Base-by-base conservation (phyloP, 495 filamentous ascomycete species). In the Pyrenopolyporus hunteri region DNA sequence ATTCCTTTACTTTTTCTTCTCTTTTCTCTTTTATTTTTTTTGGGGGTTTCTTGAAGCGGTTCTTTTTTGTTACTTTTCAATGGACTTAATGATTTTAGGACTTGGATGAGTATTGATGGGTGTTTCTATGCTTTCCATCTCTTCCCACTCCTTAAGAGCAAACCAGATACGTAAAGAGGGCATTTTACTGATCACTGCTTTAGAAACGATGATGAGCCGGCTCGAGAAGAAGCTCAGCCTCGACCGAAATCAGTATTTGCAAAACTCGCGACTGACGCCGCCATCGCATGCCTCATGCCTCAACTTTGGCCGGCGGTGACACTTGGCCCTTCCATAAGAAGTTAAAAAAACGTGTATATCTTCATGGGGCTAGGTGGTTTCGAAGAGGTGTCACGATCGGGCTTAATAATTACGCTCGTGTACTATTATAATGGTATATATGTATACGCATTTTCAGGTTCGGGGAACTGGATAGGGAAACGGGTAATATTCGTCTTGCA, bases 161-260 rank as follows among this genome's bases (percentile, higher is more conserved):
- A n/a, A 33, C 10, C 3, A 2, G 11, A n/a, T 5, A 33, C 31
- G 10, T 11, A 33, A 35, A 10, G 11, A 13, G 14, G 11, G 4
- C 6, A 13, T 14, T 25, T 25, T 22, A 13, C 25, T 40, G 2
- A 47, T 37, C 7, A 33, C 4, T 11, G 2, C 9, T 19, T 8
- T 33, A 71, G 69, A 71, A 36, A 69, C 53, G 13, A 71, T 71
- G 69, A 69, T 71, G 69, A 49, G 62, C 45, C 63, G 45, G 23
- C 59, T 71, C 35, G 63, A 71, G 47, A 55, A 67, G 33, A 66
- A 53, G n/a, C 42, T 65, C 11, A 49, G 60, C n/a, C 29, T 69
- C 10, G 56, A 69, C 29, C 63, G 69, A 0, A 51, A 57, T 9
- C 31, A 57, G 16, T 71, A 71, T 39, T 46, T 71, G 1, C 47